Percentiles rank a stretch among this genome's conserved stretches.
Evolutionary conservation across 129 eudicot genomes (phyloP).

Genomic region (Centrapalus pauciflorus): DNA sequence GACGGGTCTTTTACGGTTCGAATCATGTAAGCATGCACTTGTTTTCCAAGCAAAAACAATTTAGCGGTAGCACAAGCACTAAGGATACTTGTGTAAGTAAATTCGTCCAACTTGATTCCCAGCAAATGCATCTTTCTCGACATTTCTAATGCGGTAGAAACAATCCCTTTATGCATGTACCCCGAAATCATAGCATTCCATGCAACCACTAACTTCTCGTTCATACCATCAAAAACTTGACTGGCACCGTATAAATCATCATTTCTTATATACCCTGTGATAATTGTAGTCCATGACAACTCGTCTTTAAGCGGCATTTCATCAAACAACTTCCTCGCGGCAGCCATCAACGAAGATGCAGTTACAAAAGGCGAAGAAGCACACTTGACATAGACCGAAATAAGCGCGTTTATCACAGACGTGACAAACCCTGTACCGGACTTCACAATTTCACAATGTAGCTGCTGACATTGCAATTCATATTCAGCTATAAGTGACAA

Average conservation of each 20-base stretch:
- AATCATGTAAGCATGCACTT: no score
- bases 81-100: no score
- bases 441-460: conserved; percentile 54
- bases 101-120: no score
- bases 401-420: conserved; percentile 54
- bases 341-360: conserved; percentile 32
- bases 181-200: conserved; percentile 81
- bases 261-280: conserved; percentile 63
- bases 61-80: no score
- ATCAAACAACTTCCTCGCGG: conserved; percentile 53
- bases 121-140: no score
- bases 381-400: conserved; percentile 57
- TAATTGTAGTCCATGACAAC: conserved; percentile 59
- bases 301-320: conserved; percentile 50
- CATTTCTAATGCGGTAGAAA: no score
- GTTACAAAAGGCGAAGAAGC: conserved; percentile 41
- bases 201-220: conserved; percentile 45
- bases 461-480: conserved; percentile 50
- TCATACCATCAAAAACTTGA: conserved; percentile 43
- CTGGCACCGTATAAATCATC: conserved; percentile 47
- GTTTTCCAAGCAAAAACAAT: no score
- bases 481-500: conserved; percentile 46
- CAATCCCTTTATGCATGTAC: no score
- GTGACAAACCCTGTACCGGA: conserved; percentile 41
- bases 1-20: no score